These are phyloP conservation scores for Aureobasidium melanogenum DNA, from an alignment of 2,329 filamentous ascomycete species.

Conservation along the genomic window DNA sequence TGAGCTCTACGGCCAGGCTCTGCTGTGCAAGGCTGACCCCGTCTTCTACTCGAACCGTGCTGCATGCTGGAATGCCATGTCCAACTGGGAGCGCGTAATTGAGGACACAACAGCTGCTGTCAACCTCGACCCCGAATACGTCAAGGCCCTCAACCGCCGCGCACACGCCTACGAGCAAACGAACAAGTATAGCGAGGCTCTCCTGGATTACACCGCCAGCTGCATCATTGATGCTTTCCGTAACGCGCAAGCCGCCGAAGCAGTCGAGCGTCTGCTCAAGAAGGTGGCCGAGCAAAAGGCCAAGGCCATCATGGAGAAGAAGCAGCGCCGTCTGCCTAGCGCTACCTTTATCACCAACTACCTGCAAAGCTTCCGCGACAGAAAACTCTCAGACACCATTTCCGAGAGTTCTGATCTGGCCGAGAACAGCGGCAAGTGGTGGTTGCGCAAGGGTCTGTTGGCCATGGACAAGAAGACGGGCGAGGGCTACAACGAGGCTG, in stretches of 20 bases:
- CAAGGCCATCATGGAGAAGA: slow-evolving; percentile 73
- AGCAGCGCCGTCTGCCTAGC: slow-evolving; percentile 81
- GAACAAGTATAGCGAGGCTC: slow-evolving; percentile 81
- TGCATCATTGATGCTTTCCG: slow-evolving; percentile 98
- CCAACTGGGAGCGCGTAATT: slow-evolving; percentile 90
- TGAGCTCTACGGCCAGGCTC: slow-evolving; percentile 88
- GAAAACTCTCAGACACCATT: slow-evolving; percentile 68
- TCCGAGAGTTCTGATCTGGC: slow-evolving; percentile 72
- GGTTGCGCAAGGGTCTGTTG: slow-evolving; percentile 74
- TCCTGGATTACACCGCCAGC: slow-evolving; percentile 95
- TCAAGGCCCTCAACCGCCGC: slow-evolving; percentile 94
- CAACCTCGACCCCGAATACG: slow-evolving; percentile 86
- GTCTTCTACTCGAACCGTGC: slow-evolving; percentile 99
- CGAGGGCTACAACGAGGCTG: slow-evolving; percentile 85
- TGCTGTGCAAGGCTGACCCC: slow-evolving; percentile 92
- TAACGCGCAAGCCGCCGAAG: slow-evolving; percentile 78
- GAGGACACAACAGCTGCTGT: slow-evolving; percentile 95
- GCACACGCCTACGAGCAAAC: slow-evolving; percentile 96
- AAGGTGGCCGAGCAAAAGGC: slow-evolving; percentile 94
- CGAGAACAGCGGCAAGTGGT: slow-evolving; percentile 71
- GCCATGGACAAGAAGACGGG: slow-evolving; percentile 78
- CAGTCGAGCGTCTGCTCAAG: slow-evolving; percentile 88
- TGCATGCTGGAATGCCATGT: slow-evolving; percentile 90
- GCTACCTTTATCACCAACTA: slow-evolving; percentile 98
- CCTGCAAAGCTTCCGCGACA: slow-evolving; percentile 91